Evolutionary conservation across 169 alveolate species (phyloP), one percentile per base, ranked within the genome.

Genomic region (Eimeria acervulina): DNA sequence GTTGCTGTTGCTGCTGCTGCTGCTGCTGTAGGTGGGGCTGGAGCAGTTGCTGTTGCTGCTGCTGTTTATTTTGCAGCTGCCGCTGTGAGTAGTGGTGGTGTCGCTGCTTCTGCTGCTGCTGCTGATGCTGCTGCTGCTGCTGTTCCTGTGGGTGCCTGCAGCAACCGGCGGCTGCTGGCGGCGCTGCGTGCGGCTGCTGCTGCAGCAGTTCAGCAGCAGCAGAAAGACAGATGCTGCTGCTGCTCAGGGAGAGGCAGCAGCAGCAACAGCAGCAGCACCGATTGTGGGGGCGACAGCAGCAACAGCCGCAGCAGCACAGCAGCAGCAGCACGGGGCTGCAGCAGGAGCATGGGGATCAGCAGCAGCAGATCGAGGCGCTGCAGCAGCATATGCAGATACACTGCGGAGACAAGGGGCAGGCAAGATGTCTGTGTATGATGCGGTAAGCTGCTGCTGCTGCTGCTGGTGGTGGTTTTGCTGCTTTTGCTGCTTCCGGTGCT

Each of bases 331-430:
- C 59, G 59, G 59, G 15, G 59, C 59, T 51, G 59, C 59, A 51
- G 59, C 59, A 51, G 59, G 21, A 51, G 59, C 21, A 10, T 51
- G 59, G 59, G 59, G 59, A 51, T 10, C 59, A 51, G 59, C 59
- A 51, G 59, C 59, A 51, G 59, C 59, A 51, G 59, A 51, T 51
- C 59, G 59, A 0, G 59, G 59, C 15, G 59, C 59, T 12, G 59
- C 59, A 51, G 59, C 59, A 51, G 59, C 59, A 51, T 55, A 78
- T 78, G 89, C 63, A 42, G 89, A 78, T 21, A 19, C 89, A 17
- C n/a, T 78, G 36, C 7, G 89, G 63, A 78, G 89, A 40, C 89
- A 78, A 23, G 89, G 89, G 63, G 89, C 89, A 36, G 89, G 89
- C 66, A 78, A 78, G 33, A 19, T 78, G 31, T 78, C 89, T n/a